A percentile compares a stretch with the other conserved stretches of the same genome.
Conservation (phyloP, 2,329 filamentous ascomycete species). For the Penicillium sp. region DNA sequence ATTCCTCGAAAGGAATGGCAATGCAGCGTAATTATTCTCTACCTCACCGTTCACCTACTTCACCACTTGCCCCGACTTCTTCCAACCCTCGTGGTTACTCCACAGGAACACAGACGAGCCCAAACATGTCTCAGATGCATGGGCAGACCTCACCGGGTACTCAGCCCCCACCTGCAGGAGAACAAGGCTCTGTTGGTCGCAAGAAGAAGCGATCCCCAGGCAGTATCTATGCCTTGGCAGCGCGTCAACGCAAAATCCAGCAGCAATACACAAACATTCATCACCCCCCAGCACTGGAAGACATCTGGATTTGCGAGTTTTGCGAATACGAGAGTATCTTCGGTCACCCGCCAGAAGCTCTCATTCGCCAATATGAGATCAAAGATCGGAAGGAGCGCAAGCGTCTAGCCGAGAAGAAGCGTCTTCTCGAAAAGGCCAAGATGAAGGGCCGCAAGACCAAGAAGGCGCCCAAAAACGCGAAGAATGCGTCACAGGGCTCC, state of each 20-base stretch:
- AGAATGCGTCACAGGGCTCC: slow-evolving; percentile 39
- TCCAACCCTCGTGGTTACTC: slow-evolving; percentile 44
- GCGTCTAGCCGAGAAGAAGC: slow-evolving; percentile 78
- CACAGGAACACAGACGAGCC: slow-evolving; percentile 56
- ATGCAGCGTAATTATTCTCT: slow-evolving; percentile 60
- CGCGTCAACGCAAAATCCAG: slow-evolving; percentile 71
- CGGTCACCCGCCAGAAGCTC: slow-evolving; percentile 75
- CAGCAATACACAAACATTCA: slow-evolving; percentile 75
- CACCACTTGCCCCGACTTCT: slow-evolving; percentile 32
- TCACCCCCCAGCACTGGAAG: slow-evolving; percentile 67
- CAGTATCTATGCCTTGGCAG: slow-evolving; percentile 71
- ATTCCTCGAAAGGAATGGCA: slow-evolving; percentile 74
- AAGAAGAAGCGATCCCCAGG: slow-evolving; percentile 65
- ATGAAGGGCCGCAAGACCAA: slow-evolving; percentile 88
- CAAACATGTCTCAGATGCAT: slow-evolving; percentile 44
- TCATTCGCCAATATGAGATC: slow-evolving; percentile 90
- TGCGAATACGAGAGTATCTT: slow-evolving; percentile 98
- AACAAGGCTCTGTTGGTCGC: slow-evolving; percentile 52
- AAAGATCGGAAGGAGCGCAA: slow-evolving; percentile 85
- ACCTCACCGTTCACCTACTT: slow-evolving; percentile 34
- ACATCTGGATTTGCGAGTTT: slow-evolving; percentile 95
- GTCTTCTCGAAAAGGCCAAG: slow-evolving; percentile 87
- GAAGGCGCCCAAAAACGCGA: slow-evolving; percentile 70
- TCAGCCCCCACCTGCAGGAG: slow-evolving; percentile 37
- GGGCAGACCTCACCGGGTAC: slow-evolving; percentile 32